A percentile compares a stretch with the other conserved stretches of the same genome.
Evolutionary conservation across 495 filamentous ascomycete species (phyloP).

Genomic region (Trichoderma erinaceum): DNA sequence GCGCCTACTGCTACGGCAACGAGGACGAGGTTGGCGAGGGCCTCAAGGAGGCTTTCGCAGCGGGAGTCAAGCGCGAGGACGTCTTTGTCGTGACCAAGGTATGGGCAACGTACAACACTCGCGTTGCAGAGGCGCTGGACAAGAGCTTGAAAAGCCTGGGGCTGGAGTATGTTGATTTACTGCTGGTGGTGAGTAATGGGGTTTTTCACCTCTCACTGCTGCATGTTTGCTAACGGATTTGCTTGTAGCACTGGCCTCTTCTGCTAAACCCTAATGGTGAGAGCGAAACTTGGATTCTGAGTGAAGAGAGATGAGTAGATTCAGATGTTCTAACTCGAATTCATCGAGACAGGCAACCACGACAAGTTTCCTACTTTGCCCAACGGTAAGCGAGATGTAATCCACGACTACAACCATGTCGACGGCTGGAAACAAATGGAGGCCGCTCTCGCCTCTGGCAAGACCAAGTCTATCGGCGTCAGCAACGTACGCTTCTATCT

Average conservation of each 20-base stretch:
- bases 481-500: conserved; percentile 46
- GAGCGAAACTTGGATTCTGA: no score
- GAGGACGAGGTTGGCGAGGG: conserved; percentile 52
- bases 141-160: conserved; percentile 64
- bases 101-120: conserved; percentile 71
- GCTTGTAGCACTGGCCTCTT: conserved; percentile 68
- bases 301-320: no score
- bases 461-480: conserved; percentile 72
- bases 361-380: conserved; percentile 66
- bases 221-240: conserved; percentile 2
- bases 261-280: conserved; percentile 71
- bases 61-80: conserved; percentile 66
- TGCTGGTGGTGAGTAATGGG: conserved; percentile 42
- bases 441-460: conserved; percentile 58
- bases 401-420: conserved; percentile 57
- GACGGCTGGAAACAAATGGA: conserved; percentile 80
- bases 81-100: conserved; percentile 80
- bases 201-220: no score
- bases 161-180: conserved; percentile 77
- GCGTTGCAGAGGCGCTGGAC: conserved; percentile 61
- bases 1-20: conserved; percentile 55
- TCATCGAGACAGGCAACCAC: conserved; percentile 57
- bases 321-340: conserved; percentile 1
- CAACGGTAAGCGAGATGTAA: conserved; percentile 64
- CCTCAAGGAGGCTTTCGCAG: conserved; percentile 56